Conservation (phyloP, 495 filamentous ascomycete genomes). For the Neurospora tetrasperma region DNA sequence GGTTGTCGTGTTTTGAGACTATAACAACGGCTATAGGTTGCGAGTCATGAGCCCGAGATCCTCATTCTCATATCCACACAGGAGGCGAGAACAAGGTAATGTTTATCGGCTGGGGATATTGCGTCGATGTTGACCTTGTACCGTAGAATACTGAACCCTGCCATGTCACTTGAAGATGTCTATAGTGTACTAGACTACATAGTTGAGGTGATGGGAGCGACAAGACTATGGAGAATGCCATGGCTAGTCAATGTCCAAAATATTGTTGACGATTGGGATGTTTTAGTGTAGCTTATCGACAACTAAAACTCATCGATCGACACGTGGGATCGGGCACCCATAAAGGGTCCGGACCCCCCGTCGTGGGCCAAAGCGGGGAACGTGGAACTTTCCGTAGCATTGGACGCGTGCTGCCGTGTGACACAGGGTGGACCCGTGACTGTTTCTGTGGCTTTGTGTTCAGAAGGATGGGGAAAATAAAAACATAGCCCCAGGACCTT, state of each 20-base stretch:
- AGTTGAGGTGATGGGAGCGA: not conserved
- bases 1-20: not conserved
- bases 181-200: not conserved
- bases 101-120: not conserved
- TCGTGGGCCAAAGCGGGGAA: not conserved
- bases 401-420: not conserved
- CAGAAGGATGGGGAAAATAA: not conserved
- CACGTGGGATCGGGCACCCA: not conserved
- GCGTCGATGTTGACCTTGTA: not conserved
- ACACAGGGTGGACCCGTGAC: not conserved
- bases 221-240: not conserved
- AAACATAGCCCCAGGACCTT: not conserved
- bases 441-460: not conserved
- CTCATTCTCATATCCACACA: not conserved
- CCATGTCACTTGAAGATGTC: not conserved
- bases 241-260: not conserved
- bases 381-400: not conserved
- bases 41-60: not conserved
- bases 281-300: not conserved
- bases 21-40: not conserved
- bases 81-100: not conserved
- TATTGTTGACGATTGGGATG: not conserved
- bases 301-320: not conserved
- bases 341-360: not conserved
- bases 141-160: not conserved